phyloP scores from a whole-genome alignment of 495 filamentous ascomycete species.

The Penicillium subrubescens region DNA sequence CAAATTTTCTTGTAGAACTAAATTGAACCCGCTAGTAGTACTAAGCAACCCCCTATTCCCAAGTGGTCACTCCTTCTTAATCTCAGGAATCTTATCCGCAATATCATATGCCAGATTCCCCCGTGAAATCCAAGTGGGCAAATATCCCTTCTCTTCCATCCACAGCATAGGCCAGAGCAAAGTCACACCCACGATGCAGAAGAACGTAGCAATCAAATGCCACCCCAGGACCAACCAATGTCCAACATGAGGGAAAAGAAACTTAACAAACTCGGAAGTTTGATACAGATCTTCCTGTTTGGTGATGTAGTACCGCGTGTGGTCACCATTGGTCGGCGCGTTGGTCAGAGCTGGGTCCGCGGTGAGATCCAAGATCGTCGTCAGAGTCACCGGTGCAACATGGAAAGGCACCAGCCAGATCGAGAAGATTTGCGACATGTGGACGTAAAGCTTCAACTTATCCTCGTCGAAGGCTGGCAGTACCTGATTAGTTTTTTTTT shows the following conservation, averaged over 20 bases:
- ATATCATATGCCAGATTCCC: conserved; percentile 34
- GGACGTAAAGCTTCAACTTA: conserved; percentile 67
- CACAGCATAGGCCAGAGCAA: conserved; percentile 55
- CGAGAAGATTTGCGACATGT: conserved; percentile 70
- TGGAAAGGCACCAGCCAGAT: conserved; percentile 78
- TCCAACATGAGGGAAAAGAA: conserved; percentile 49
- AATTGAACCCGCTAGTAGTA: background rate
- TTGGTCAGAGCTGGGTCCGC: conserved; percentile 26
- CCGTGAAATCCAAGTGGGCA: conserved; percentile 24
- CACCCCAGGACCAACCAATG: conserved; percentile 52
- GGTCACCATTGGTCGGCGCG: conserved; percentile 26
- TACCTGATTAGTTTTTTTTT: background rate
- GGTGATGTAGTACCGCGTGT: conserved; percentile 64
- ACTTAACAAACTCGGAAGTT: conserved; percentile 74
- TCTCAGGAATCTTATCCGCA: conserved; percentile 28
- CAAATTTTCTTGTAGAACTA: background rate
- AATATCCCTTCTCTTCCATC: conserved; percentile 43
- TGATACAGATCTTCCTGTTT: conserved; percentile 85
- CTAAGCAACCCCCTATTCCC: background rate
- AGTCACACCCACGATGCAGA: conserved; percentile 61
- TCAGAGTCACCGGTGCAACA: conserved; percentile 64
- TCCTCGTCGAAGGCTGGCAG: conserved; percentile 65
- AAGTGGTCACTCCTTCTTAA: conserved; percentile 23
- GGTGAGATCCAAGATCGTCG: conserved; percentile 69
- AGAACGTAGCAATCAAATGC: conserved; percentile 62